Percentiles rank a stretch among this genome's conserved stretches.
These are phyloP conservation scores for Funneliformis geosporum DNA, from an alignment of 192 early-diverging fungal genomes.

Conservation along the genomic window DNA sequence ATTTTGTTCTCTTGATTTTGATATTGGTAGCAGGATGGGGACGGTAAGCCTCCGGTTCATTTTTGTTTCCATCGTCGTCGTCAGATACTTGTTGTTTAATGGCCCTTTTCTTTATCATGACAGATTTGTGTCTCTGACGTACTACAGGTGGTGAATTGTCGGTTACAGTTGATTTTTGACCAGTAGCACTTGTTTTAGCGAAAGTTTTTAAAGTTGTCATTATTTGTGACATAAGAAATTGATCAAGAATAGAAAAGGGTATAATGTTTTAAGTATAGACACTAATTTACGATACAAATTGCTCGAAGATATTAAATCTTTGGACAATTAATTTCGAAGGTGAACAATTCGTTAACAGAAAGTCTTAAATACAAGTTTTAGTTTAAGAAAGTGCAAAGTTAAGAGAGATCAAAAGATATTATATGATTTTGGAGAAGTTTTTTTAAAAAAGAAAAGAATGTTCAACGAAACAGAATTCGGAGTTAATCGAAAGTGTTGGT, in stretches of 20 bases:
- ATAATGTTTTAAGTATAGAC: not conserved
- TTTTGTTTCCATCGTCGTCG: not conserved
- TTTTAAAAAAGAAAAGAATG: conserved; percentile 8
- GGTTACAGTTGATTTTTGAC: not conserved
- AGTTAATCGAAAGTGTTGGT: not conserved
- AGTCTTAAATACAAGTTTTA: not conserved
- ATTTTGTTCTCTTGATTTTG: conserved; percentile 57
- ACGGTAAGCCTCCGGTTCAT: conserved; percentile 19
- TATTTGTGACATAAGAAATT: not conserved
- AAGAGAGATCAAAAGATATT: not conserved
- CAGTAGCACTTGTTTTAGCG: not conserved
- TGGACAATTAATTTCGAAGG: not conserved
- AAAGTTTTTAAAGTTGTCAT: not conserved
- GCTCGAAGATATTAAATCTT: not conserved
- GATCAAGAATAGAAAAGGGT: not conserved
- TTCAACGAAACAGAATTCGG: not conserved
- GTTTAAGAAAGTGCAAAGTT: not conserved
- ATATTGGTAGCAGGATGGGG: conserved; percentile 26
- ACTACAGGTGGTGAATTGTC: not conserved
- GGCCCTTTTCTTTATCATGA: conserved; percentile 10
- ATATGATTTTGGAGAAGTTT: not conserved
- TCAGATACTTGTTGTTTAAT: conserved; percentile 15
- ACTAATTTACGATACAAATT: not conserved
- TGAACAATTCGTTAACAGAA: not conserved
- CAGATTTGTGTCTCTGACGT: conserved; percentile 6